Conservation (phyloP, 2,329 filamentous ascomycete species). For the Sporothrix inflata region DNA sequence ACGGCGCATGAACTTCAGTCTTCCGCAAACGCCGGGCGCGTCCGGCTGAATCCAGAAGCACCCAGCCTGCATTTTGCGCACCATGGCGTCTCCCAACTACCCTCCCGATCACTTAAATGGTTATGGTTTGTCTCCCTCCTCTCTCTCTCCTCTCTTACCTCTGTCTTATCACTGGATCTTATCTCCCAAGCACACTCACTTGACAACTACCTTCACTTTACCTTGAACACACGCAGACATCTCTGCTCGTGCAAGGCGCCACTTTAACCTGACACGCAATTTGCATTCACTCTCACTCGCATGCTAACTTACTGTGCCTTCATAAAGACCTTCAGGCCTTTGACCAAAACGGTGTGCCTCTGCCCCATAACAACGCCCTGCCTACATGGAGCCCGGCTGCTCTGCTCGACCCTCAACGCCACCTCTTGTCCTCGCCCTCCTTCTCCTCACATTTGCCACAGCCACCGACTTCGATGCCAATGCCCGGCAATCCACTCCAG, state of each 20-base stretch:
- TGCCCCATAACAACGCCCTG: slow-evolving; percentile 30
- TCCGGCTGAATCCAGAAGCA: slow-evolving; percentile 27
- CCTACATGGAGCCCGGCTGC: slow-evolving; percentile 48
- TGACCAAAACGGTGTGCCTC: slow-evolving; percentile 4
- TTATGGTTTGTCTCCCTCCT: slow-evolving; percentile 37
- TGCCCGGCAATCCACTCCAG: neutral
- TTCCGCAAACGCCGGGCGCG: slow-evolving; percentile 22
- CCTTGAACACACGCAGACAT: neutral
- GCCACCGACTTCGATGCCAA: slow-evolving; percentile 13
- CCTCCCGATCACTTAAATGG: slow-evolving; percentile 39
- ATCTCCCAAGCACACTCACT: neutral
- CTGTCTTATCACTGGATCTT: neutral
- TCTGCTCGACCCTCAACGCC: slow-evolving; percentile 30
- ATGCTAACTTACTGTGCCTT: neutral
- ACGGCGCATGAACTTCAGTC: slow-evolving; percentile 20
- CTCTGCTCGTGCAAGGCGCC: neutral
- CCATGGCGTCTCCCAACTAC: slow-evolving; percentile 40
- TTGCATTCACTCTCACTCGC: neutral
- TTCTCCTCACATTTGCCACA: neutral
- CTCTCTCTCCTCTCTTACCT: neutral
- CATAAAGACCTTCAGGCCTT: slow-evolving; percentile 38
- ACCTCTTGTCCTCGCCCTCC: neutral
- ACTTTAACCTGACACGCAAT: neutral
- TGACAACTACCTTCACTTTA: neutral
- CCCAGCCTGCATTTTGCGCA: slow-evolving; percentile 29